Evolutionary conservation across 2,329 filamentous ascomycete genomes (phyloP), one percentile per base, ranked within the genome.

Genomic region (Aspergillus awamori): DNA sequence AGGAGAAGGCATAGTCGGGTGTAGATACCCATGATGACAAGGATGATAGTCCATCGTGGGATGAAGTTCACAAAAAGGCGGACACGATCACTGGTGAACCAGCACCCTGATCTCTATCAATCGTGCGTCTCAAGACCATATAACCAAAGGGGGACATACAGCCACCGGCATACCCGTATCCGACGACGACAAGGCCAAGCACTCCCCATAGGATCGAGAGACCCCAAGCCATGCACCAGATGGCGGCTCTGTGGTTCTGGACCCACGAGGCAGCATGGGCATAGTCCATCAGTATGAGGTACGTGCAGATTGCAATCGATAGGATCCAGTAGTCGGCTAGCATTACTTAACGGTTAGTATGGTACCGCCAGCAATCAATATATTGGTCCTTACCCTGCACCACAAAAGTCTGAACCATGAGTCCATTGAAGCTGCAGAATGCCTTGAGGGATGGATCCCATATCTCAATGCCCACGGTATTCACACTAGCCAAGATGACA

Each of bases 311-410:
- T 17, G 52, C 58, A 38, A 59, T 55, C 33, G 24, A 55, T 7
- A 59, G 51, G 15, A 59, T 59, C 58, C 58, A 59, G 24, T 59
- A 59, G 33, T 59, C 58, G 17, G 58, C 58, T 59, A 45, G 20
- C 5, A 45, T 3, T 43, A 45, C 28, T 36, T 36, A 6, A 2
- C 30, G 0, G 4, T 36, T 36, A 36, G 11, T 13, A 36, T 36
- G 11, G 5, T 13, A 13, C 11, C 11, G 11, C 5, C 33, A 15
- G 20, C 4, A 24, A 22, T 24, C 20, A 45, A 45, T 45, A 15
- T 22, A 2, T 24, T 7, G 8, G 5, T 2, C 3, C 41, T 45
- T 45, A 59, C 58, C 55, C 6, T 59, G 58, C 28, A 59, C 54
- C 8, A 59, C 30, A 22, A 59, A 59, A 8, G 54, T 43, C 39